Percentiles rank a stretch among this genome's conserved stretches.
These are phyloP conservation scores for Mrakia gelida DNA, from an alignment of 768 basidiomycete genomes.

Conservation along the genomic window DNA sequence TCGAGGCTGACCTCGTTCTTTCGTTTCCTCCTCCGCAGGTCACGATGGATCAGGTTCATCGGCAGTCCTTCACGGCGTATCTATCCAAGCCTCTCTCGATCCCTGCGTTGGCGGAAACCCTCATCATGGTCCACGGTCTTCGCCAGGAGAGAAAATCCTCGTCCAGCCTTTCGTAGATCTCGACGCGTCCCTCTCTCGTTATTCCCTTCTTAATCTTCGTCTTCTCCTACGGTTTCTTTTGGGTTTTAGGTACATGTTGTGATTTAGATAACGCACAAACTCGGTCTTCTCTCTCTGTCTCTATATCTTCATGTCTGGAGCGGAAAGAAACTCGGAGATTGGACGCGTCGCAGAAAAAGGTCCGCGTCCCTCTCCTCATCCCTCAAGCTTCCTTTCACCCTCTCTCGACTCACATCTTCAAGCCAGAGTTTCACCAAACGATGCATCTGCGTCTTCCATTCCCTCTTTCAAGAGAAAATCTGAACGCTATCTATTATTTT, in stretches of 20 bases:
- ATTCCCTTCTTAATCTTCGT: neutral
- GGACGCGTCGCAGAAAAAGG: neutral
- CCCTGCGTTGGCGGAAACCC: neutral
- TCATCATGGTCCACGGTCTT: neutral
- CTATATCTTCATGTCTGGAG: neutral
- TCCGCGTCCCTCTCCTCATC: neutral
- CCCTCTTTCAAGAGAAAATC: neutral
- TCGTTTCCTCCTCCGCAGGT: neutral
- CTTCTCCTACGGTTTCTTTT: too few species aligned
- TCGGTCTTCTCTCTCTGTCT: neutral
- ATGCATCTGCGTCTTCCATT: too few species aligned
- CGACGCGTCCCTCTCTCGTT: too few species aligned
- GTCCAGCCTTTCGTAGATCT: neutral
- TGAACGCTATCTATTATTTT: neutral
- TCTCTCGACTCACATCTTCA: neutral
- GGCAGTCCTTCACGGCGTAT: neutral
- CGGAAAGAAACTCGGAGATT: neutral
- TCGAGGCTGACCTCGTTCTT: too few species aligned
- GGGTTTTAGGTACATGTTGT: too few species aligned
- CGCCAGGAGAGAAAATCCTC: neutral
- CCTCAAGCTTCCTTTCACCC: neutral
- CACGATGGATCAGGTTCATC: constrained; percentile 1
- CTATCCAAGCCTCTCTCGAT: constrained; percentile 5
- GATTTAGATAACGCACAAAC: too few species aligned
- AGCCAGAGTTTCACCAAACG: too few species aligned